These are phyloP conservation scores for Fusarium verrucosum DNA, from an alignment of 2,329 filamentous ascomycete genomes.

Conservation along the genomic window DNA sequence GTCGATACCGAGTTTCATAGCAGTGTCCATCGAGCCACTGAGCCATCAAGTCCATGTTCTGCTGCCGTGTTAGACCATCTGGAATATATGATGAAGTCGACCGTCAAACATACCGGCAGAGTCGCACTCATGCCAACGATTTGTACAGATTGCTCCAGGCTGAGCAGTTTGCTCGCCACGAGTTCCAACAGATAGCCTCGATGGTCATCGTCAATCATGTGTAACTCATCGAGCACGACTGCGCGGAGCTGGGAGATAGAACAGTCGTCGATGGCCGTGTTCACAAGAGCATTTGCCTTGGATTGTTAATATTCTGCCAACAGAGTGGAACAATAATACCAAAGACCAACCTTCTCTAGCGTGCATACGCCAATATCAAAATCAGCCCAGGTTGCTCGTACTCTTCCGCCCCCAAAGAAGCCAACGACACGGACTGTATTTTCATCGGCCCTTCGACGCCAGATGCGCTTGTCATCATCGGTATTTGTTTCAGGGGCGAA, in stretches of 20 bases:
- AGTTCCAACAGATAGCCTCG: constrained; percentile 80
- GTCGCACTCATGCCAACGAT: constrained; percentile 85
- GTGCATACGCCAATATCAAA: constrained; percentile 83
- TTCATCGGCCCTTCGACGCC: constrained; percentile 65
- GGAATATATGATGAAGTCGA: no score
- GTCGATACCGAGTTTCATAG: constrained; percentile 77
- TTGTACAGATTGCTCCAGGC: constrained; percentile 72
- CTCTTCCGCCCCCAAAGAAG: constrained; percentile 78
- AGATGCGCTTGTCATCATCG: constrained; percentile 54
- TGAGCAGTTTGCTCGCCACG: constrained; percentile 77
- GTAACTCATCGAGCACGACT: constrained; percentile 80
- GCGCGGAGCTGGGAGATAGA: constrained; percentile 70
- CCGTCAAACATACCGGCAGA: constrained; percentile 64
- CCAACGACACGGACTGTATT: constrained; percentile 72
- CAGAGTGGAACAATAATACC: neutral
- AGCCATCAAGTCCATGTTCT: constrained; percentile 76
- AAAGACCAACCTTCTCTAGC: constrained; percentile 70
- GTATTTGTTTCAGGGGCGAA: constrained; percentile 49
- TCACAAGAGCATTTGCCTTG: constrained; percentile 78
- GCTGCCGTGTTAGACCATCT: neutral
- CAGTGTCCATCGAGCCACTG: constrained; percentile 76
- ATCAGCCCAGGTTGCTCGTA: constrained; percentile 73
- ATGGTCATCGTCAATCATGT: constrained; percentile 81
- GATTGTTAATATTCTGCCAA: constrained; percentile 1
- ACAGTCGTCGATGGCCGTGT: constrained; percentile 76